phyloP scores from a whole-genome alignment of 164 flowering plant genomes.

The Warburgia ugandensis region DNA sequence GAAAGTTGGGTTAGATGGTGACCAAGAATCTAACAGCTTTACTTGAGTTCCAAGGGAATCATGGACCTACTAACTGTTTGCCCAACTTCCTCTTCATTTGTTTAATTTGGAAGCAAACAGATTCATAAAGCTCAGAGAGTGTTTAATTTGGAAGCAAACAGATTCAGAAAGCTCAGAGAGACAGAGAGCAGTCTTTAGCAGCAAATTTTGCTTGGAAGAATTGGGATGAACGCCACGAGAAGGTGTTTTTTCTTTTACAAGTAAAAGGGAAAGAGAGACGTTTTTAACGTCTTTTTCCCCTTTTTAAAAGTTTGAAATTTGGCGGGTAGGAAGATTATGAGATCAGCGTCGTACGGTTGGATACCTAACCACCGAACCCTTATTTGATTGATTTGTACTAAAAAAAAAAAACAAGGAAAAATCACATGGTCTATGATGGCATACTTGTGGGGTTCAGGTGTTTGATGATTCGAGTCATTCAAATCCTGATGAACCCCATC shows the following conservation, averaged over 20 bases:
- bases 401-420: too few species aligned
- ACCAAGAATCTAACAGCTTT: constrained; percentile 69
- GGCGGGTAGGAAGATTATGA: constrained; percentile 15
- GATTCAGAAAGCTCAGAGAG: too few species aligned
- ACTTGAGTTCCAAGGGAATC: constrained; percentile 58
- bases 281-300: background rate
- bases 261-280: background rate
- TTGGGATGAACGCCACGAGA: constrained; percentile 7
- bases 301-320: constrained; percentile 7
- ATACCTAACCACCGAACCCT: too few species aligned
- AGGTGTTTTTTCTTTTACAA: background rate
- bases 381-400: too few species aligned
- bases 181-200: too few species aligned
- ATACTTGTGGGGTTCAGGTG: background rate
- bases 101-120: constrained; percentile 33
- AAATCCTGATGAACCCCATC: background rate
- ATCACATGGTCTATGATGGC: too few species aligned
- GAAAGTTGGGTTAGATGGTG: constrained; percentile 73
- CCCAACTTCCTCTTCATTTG: constrained; percentile 46
- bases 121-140: too few species aligned
- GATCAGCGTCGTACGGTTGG: constrained; percentile 14
- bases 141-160: too few species aligned
- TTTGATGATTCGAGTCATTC: background rate
- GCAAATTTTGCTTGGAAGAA: too few species aligned
- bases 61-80: constrained; percentile 39